Percentiles rank a stretch among this genome's conserved stretches.
phyloP scores from a whole-genome alignment of 306 rosid genomes.

The Cercis canadensis region DNA sequence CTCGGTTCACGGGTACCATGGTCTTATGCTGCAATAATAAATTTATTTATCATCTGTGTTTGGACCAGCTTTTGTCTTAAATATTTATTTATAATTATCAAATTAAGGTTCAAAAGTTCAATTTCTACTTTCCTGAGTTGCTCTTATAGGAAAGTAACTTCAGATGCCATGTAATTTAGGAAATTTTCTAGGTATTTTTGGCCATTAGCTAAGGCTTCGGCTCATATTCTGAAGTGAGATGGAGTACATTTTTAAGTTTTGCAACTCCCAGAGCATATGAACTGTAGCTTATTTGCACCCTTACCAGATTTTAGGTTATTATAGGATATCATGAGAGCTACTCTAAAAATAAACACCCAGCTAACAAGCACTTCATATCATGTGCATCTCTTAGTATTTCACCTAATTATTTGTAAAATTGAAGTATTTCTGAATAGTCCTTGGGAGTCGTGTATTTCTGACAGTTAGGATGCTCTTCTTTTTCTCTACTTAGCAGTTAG shows the following conservation, averaged over 20 bases:
- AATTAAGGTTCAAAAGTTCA: background rate
- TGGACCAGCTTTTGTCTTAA: background rate
- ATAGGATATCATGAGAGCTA: background rate
- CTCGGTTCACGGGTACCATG: background rate
- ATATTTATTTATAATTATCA: background rate
- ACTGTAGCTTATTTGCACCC: background rate
- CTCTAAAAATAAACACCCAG: background rate
- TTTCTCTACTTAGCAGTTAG: background rate
- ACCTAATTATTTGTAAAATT: background rate
- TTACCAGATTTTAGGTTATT: background rate
- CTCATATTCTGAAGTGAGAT: background rate
- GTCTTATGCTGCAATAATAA: background rate
- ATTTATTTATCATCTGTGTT: background rate
- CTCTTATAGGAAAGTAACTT: background rate
- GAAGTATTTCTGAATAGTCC: conserved; percentile 4
- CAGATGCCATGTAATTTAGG: background rate
- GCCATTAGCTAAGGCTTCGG: background rate
- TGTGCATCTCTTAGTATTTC: background rate
- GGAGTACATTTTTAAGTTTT: background rate
- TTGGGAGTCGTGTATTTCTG: background rate
- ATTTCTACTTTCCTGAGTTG: background rate
- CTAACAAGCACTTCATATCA: too few relatives aligned
- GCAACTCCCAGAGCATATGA: background rate
- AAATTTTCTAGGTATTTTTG: background rate
- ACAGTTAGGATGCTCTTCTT: background rate